Percentiles rank a stretch among this genome's conserved stretches.
These are phyloP conservation scores for Nakazawaea sp. DNA, from an alignment of 805 yeast genomes.

Conservation along the genomic window DNA sequence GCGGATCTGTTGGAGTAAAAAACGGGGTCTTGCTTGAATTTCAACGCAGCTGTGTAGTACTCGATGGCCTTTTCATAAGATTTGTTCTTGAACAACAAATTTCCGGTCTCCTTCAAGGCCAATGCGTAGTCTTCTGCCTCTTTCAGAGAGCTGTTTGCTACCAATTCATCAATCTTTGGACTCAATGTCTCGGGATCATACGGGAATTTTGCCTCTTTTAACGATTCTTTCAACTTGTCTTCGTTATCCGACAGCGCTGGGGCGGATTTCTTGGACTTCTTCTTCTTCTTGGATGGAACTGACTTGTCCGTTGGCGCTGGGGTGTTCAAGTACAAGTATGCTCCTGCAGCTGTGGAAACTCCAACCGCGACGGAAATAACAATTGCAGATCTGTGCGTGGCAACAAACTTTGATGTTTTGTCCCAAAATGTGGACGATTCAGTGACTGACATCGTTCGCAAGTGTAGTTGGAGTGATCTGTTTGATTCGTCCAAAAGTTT, in stretches of 20 bases:
- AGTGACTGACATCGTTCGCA: slow-evolving; percentile 7
- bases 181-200: slow-evolving; percentile 41
- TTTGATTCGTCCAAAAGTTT: neutral
- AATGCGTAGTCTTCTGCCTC: slow-evolving; percentile 61
- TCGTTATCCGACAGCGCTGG: neutral
- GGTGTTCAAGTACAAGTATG: slow-evolving; percentile 34
- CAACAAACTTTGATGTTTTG: slow-evolving; percentile 29
- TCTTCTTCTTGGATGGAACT: slow-evolving; percentile 26
- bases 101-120: slow-evolving; percentile 86
- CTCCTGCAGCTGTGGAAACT: slow-evolving; percentile 40
- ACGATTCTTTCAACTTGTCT: slow-evolving; percentile 13
- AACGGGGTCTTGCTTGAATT: slow-evolving; percentile 74
- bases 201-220: slow-evolving; percentile 36
- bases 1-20: slow-evolving; percentile 96
- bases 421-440: slow-evolving; percentile 12
- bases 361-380: slow-evolving; percentile 45
- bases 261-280: slow-evolving; percentile 29
- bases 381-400: slow-evolving; percentile 43
- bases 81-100: slow-evolving; percentile 64
- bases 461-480: too few relatives aligned
- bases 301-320: slow-evolving; percentile 13
- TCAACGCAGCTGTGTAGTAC: slow-evolving; percentile 72
- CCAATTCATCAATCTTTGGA: slow-evolving; percentile 44
- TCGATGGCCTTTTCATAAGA: slow-evolving; percentile 70
- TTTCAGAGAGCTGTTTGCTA: slow-evolving; percentile 37